Evolutionary conservation across 1,284 basidiomycete genomes (phyloP), one percentile per base, ranked within the genome.

Genomic region (Irpex lacteus): DNA sequence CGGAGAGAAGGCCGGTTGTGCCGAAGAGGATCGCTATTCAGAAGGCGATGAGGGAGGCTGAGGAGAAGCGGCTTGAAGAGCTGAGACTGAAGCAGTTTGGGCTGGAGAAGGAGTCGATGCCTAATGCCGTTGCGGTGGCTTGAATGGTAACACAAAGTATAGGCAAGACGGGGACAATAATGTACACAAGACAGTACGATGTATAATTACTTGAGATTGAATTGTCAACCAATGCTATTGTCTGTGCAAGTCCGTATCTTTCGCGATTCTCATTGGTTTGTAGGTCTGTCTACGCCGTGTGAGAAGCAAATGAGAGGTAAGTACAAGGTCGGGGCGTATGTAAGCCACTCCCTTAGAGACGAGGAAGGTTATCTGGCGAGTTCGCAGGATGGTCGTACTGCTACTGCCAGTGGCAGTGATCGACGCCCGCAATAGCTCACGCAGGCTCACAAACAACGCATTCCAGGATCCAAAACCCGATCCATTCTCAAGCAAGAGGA

Each of bases 21-120:
- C 65, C 65, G 11, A 40, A 60, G 54, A 52, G 65, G 5, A 61
- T 66, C 11, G 15, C 60, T 9, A 66, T 59, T 21, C 52, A 63
- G 59, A 36, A 34, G 54, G 62, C 58, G 37, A 66, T 66, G 65
- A 13, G 58, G 49, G 65, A 66, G 36, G 59, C 36, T 52, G 62
- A 66, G 55, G 52, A 55, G 65, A 62, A 62, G 56, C 60, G 62
- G 32, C 34, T 66, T 8, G 61, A 58, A 15, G 50, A 47, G 53
- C 18, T 66, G 36, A 60, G 55, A 36, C 21, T 4, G 49, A 63
- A 37, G 34, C 26, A 18, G 36, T 26, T 32, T 44, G 49, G 44
- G 11, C 13, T 52, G n/a, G 52, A 26, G 18, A n/a, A 37, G 19
- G 53, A 21, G 2, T 19, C 58, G 8, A 59, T 65, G 6, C 61